phyloP scores from a whole-genome alignment of 2,329 filamentous ascomycete species.

The Grosmannia clavigera region DNA sequence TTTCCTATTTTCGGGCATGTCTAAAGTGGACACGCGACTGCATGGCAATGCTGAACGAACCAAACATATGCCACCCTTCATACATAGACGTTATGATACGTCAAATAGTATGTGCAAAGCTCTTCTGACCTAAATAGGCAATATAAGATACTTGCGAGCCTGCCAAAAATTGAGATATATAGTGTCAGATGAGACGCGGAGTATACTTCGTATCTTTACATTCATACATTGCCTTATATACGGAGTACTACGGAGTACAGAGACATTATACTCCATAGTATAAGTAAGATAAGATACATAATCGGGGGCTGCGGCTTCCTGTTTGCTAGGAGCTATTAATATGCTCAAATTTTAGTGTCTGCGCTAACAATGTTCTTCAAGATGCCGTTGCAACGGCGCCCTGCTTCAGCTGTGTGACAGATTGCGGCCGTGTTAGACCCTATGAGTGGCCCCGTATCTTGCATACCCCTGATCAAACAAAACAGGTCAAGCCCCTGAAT shows the following conservation, averaged over 20 bases:
- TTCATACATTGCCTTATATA: background rate
- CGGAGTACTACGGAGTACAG: no score
- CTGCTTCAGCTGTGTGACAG: constrained; percentile 3
- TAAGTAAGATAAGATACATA: no score
- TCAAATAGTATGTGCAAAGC: background rate
- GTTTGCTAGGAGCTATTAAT: background rate
- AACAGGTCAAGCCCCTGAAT: background rate
- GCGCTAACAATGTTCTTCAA: background rate
- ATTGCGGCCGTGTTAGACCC: constrained; percentile 1
- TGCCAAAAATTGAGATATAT: no score
- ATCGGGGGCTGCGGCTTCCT: background rate
- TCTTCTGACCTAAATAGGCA: background rate
- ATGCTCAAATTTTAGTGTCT: background rate
- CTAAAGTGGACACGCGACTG: background rate
- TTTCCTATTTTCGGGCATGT: background rate
- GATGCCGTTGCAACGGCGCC: background rate
- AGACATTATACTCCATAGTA: no score
- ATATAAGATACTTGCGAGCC: no score
- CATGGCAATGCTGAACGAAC: background rate
- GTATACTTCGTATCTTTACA: background rate
- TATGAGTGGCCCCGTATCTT: background rate
- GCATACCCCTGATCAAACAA: background rate
- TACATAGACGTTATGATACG: background rate
- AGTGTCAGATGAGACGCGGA: background rate
- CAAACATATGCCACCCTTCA: background rate